Percentiles rank a stretch among this genome's conserved stretches.
These are phyloP conservation scores for Mycena maculata DNA, from an alignment of 768 basidiomycete genomes.

Conservation along the genomic window DNA sequence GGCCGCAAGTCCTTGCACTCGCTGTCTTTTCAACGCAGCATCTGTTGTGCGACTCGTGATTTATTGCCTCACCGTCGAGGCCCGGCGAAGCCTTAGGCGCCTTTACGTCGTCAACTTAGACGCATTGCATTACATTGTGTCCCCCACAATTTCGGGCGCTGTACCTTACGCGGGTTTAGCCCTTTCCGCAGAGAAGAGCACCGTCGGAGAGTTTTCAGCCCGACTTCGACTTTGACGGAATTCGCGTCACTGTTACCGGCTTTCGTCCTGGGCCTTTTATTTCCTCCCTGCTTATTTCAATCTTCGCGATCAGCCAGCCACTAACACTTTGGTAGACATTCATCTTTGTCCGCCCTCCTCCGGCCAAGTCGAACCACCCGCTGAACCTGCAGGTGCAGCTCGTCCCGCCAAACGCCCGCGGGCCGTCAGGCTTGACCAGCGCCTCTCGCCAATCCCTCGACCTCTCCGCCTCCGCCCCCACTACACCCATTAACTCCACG, in stretches of 20 bases:
- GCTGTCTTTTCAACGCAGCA: too few relatives aligned
- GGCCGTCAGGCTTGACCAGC: conserved; percentile 49
- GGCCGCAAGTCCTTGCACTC: too few relatives aligned
- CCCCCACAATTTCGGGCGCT: too few relatives aligned
- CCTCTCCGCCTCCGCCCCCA: conserved; percentile 44
- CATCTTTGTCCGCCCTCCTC: conserved; percentile 92
- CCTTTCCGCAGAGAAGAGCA: too few relatives aligned
- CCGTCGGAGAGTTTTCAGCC: background rate
- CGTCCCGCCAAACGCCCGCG: conserved; percentile 73
- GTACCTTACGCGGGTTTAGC: too few relatives aligned
- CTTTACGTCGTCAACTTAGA: too few relatives aligned
- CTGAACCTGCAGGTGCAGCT: conserved; percentile 94
- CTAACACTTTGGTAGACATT: conserved; percentile 69
- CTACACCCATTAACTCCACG: conserved; percentile 39
- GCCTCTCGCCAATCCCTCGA: conserved; percentile 60
- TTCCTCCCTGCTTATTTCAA: background rate
- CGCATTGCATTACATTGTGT: too few relatives aligned
- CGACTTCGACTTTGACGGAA: background rate
- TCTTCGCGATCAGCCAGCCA: background rate
- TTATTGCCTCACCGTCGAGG: too few relatives aligned
- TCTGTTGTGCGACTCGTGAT: too few relatives aligned
- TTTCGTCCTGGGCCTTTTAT: conserved; percentile 3
- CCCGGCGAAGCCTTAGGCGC: too few relatives aligned
- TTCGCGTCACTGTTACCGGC: background rate
- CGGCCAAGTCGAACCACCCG: conserved; percentile 85